Evolutionary conservation across 805 yeast species (phyloP), one percentile per base, ranked within the genome.

Genomic region (Allodekkera sacchari): DNA sequence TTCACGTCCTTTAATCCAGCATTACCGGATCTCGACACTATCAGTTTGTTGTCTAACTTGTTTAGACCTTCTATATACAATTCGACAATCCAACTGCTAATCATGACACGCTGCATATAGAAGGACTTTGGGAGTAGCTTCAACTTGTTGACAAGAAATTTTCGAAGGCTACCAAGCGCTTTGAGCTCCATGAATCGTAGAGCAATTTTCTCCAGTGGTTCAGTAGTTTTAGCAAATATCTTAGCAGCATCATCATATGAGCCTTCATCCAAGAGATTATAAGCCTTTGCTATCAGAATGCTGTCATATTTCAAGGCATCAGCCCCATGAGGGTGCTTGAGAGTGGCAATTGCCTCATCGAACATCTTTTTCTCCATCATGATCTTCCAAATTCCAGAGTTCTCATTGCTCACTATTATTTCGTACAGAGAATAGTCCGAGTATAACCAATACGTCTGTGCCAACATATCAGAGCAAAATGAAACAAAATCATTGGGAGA

Each of bases 361-460:
- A 66, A 89, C 35, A 70, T 55, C 6, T 61, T 53, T 31, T 61
- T 61, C 4, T 64, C 65, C n/a, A 77, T 49, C 45, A 77, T 53
- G 1, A 71, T 60, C 32, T 68, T 70, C 95, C 96, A 84, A 3
- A 88, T 76, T 17, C 81, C 81, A 4, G 68, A 60, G 4, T 76
- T 63, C 52, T 89, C 96, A 46, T 80, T 69, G 22, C 67, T 67
- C 9, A 83, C 61, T 7, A 79, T 65, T 6, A 92, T 55, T 50
- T 92, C 98, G 48, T 68, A 82, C 7, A 92, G 73, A 30, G 64
- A 64, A 5, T 57, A 48, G 9, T 59, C 53, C 0, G 92, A 73
- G 44, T 63, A 83, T 4, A 82, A 54, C 98, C 98, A 92, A 44
- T 63, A 82, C 0, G 97, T 83, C 1, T 63, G 48, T 27, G 55